Percentiles rank a stretch among this genome's conserved stretches.
phyloP scores from a whole-genome alignment of 176 grass and related monocot species.

The Pontederia crassipes region DNA sequence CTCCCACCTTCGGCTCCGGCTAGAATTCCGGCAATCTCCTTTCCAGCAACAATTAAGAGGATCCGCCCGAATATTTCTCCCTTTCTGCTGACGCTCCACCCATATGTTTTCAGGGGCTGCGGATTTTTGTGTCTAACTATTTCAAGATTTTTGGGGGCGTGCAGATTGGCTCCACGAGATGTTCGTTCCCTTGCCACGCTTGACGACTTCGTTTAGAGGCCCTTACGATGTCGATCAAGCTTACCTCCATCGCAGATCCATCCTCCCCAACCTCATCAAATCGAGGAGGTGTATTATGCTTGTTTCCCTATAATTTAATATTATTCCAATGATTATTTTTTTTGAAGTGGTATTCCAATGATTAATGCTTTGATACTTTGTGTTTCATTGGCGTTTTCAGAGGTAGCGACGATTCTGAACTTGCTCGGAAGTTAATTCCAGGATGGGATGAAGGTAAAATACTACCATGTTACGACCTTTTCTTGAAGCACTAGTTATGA shows the following conservation, averaged over 20 bases:
- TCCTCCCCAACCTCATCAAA: slow-evolving; percentile 56
- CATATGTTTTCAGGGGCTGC: no score
- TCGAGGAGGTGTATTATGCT: slow-evolving; percentile 33
- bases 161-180: slow-evolving; percentile 18
- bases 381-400: slow-evolving; percentile 24
- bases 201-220: slow-evolving; percentile 61
- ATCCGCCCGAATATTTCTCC: no score
- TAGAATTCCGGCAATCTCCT: no score
- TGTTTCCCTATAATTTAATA: neutral
- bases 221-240: slow-evolving; percentile 75
- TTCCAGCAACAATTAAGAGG: no score
- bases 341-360: neutral
- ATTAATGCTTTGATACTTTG: neutral
- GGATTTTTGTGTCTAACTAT: no score
- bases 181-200: slow-evolving; percentile 68
- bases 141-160: no score
- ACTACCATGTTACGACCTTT: neutral
- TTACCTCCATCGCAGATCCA: slow-evolving; percentile 75
- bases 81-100: no score
- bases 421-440: slow-evolving; percentile 60
- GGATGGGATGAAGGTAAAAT: slow-evolving; percentile 84
- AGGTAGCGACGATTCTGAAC: slow-evolving; percentile 59
- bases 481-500: neutral
- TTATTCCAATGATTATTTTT: no score
- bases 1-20: no score